Base-by-base conservation (phyloP, 1,284 basidiomycete genomes). In the Prillingera fragicola region DNA sequence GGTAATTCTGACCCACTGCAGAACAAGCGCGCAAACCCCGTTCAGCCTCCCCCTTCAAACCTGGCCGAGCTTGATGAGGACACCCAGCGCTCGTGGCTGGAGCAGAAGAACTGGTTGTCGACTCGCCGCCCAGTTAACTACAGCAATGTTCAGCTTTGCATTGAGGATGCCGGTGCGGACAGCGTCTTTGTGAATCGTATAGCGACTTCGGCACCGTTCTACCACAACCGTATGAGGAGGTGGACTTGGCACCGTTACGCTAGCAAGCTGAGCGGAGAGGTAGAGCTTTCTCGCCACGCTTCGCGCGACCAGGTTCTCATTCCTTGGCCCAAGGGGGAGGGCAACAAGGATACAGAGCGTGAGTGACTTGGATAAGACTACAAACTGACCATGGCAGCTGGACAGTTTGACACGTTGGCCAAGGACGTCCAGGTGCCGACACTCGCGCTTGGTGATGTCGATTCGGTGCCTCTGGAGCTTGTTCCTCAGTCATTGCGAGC, bases 121-220 rank as follows among this genome's bases (percentile, higher is more conserved):
- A 47, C 49, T 22, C 51, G 55, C 40, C 54, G 63, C 26, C 62
- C 66, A 2, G 58, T 71, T 6, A 62, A 69, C 43, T 71, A 71
- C 48, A 62, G 57, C 24, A 69, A 69, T 34, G 63, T 71, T 4
- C 66, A 69, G 52, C 55, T 71, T 2, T 69, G 65, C 38, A 50
- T 69, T 10, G 57, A 64, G 38, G 60, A 63, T 25, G 52, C 54
- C 15, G 41, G 38, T 5, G 40, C 23, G 18, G 32, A 27, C 44
- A 65, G 63, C 35, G 52, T 65, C 12, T 70, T 69, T 35, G 67
- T 62, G 3, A 60, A 60, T 9, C 58, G 67, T 9, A 25, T 70
- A 14, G 51, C 60, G 21, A 69, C 68, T 1, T 50, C 48, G 12
- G 35, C 36, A 23, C 62, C 63, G 0, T 41, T 46, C 18, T 68